Conservation (phyloP, 1,139 yeast species). For the Yamadazyma buinensis region DNA sequence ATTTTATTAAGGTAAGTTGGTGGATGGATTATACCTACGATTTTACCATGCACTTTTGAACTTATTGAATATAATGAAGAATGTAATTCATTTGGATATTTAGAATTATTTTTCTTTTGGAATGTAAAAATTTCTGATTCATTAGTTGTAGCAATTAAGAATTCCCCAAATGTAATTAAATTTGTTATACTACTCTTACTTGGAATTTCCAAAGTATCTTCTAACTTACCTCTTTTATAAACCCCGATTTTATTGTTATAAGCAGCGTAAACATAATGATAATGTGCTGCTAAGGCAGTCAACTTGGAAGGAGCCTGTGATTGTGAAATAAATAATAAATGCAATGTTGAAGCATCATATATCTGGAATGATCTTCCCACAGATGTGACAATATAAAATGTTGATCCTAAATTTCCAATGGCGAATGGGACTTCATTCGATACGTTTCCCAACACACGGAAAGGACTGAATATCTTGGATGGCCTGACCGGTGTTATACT, state of each 20-base stretch:
- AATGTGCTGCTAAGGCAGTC: conserved; percentile 71
- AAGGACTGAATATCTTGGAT: conserved; percentile 43
- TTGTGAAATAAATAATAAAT: conserved; percentile 81
- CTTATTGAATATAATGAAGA: conserved; percentile 54
- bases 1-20: conserved; percentile 92
- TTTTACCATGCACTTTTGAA: conserved; percentile 58
- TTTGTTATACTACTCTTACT: conserved; percentile 38
- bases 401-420: conserved; percentile 81
- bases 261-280: conserved; percentile 80
- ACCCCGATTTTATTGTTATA: conserved; percentile 71
- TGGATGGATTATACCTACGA: conserved; percentile 73
- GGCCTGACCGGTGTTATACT: conserved; percentile 8
- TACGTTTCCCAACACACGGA: conserved; percentile 59
- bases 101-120: conserved; percentile 49
- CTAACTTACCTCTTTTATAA: conserved; percentile 78
- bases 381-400: conserved; percentile 83
- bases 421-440: conserved; percentile 82
- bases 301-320: conserved; percentile 70
- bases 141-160: conserved; percentile 55
- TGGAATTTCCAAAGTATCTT: conserved; percentile 46
- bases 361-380: conserved; percentile 91
- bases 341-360: conserved; percentile 86
- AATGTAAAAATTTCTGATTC: conserved; percentile 58
- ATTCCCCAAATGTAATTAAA: conserved; percentile 74
- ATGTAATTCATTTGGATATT: conserved; percentile 61